Evolutionary conservation across 495 filamentous ascomycete genomes (phyloP), one percentile per base, ranked within the genome.

Genomic region (Neurospora tetraspora): DNA sequence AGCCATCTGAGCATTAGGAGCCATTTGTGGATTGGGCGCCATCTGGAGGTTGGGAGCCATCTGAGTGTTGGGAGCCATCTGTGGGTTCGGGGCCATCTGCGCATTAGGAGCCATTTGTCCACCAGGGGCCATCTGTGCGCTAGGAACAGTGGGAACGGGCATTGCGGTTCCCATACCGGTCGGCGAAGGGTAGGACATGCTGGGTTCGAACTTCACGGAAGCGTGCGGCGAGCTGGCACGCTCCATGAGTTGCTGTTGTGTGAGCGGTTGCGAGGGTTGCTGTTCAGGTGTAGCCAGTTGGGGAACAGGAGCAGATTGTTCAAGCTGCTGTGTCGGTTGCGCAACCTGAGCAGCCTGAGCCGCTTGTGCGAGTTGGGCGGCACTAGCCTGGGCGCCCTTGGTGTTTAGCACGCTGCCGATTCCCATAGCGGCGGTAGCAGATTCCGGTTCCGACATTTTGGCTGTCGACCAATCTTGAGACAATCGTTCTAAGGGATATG

Each of bases 171-270:
- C 78, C 76, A 84, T 81, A 36, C 75, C 80, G 11, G 78, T 77
- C 0, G 82, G 81, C 1, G 81, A 81, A 61, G 81, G 79, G 65
- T 82, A 81, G 4, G 76, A 76, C 10, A 77, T 72, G 73, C 77
- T 77, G 74, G 78, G 7, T 71, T 79, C 10, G 80, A 79, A 82
- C 69, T 82, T 78, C 73, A 94, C 91, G 4, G 89, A 91, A 34
- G 88, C 85, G 79, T 93, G 92, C 31, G 92, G 87, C 38, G 91
- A 91, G 71, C 84, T 85, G 65, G 88, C 88, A 47, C 91, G 89
- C 65, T 96, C 92, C 74, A 91, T 86, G 70, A 87, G 39, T 18
- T 76, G 45, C 31, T 78, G 75, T 18, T 74, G 77, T 36, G 71
- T 71, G 20, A 70, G 47, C 47, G 34, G 59, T 40, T 72, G 75